phyloP scores from a whole-genome alignment of 2,329 filamentous ascomycete species.

The Fusarium nanum region DNA sequence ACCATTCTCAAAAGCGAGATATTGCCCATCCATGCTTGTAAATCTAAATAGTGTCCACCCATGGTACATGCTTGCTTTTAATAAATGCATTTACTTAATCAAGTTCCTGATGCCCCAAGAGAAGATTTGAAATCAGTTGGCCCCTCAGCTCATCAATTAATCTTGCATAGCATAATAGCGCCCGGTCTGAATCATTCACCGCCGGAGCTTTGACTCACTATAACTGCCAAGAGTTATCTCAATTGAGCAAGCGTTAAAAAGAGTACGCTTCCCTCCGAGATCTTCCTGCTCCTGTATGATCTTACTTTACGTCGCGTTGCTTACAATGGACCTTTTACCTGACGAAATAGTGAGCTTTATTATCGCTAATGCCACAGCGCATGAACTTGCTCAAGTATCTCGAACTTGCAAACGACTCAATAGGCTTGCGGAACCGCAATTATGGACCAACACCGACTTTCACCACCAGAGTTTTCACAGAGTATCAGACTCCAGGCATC shows the following conservation, averaged over 20 bases:
- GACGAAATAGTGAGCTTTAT: background rate
- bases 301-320: fast-evolving
- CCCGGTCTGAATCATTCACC: background rate
- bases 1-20: no score
- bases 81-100: no score
- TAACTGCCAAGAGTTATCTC: no score
- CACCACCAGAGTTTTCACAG: background rate
- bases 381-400: background rate
- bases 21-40: no score
- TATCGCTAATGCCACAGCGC: background rate
- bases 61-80: no score
- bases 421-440: background rate
- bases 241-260: no score
- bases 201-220: background rate
- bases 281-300: no score
- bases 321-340: background rate
- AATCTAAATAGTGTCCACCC: no score
- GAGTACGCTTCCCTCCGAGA: no score
- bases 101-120: no score
- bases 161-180: background rate
- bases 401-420: background rate
- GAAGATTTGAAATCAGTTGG: no score
- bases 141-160: no score
- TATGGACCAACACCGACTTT: background rate
- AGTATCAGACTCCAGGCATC: background rate